Evolutionary conservation across 2,329 filamentous ascomycete genomes (phyloP).

Genomic region (Ceratocystis smalleyi): DNA sequence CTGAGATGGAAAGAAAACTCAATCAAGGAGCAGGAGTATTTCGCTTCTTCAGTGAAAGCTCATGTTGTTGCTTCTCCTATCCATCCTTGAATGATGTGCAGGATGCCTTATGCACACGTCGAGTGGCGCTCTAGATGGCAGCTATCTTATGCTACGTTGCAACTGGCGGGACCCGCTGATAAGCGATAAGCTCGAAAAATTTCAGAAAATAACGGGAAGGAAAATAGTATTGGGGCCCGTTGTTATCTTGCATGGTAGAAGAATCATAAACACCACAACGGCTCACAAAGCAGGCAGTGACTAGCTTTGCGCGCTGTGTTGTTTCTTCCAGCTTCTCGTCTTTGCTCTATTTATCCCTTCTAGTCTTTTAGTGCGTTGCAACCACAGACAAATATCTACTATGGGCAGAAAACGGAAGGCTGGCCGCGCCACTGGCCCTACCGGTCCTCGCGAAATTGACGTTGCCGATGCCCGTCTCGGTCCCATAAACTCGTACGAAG

Average conservation of each 20-base stretch:
- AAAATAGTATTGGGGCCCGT: neutral
- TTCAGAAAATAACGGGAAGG: constrained; percentile 1
- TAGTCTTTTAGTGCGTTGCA: neutral
- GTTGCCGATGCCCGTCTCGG: constrained; percentile 45
- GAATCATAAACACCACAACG: neutral
- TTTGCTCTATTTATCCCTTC: neutral
- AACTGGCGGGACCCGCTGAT: constrained; percentile 2
- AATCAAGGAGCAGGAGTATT: neutral
- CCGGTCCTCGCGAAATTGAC: constrained; percentile 40
- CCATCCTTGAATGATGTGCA: neutral
- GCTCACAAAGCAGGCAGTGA: neutral
- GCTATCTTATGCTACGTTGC: neutral
- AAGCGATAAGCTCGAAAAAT: constrained; percentile 16
- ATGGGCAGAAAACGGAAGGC: constrained; percentile 62
- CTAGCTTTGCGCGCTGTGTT: neutral
- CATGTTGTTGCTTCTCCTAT: neutral
- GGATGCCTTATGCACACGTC: neutral
- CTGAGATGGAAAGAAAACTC: neutral
- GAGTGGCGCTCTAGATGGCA: neutral
- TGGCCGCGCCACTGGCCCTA: constrained; percentile 32
- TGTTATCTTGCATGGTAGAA: neutral
- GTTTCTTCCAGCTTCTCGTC: neutral
- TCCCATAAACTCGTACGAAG: constrained; percentile 51
- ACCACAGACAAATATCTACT: constrained; percentile 14
- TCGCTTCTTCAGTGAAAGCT: neutral